These are phyloP conservation scores for Botrytis pseudocinerea DNA, from an alignment of 2,329 filamentous ascomycete genomes.

Conservation along the genomic window DNA sequence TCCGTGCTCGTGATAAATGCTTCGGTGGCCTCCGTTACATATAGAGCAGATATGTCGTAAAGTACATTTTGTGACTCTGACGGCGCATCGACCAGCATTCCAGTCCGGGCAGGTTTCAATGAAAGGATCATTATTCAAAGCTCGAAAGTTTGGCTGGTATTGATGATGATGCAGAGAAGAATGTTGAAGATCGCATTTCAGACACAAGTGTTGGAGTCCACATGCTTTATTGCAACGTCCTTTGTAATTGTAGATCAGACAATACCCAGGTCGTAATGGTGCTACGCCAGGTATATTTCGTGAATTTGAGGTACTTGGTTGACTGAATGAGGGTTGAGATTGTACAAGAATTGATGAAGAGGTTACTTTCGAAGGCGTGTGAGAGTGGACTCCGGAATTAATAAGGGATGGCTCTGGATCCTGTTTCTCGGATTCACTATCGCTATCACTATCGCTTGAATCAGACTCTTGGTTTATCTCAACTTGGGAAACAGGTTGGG, in stretches of 20 bases:
- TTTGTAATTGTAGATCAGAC: slow-evolving; percentile 10
- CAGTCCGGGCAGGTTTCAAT: slow-evolving; percentile 5
- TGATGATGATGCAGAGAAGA: slow-evolving; percentile 5
- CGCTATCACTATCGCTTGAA: neutral
- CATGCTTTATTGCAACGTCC: slow-evolving; percentile 12
- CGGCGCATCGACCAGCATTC: neutral
- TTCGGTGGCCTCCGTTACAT: slow-evolving; percentile 1
- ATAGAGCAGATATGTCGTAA: slow-evolving; percentile 5
- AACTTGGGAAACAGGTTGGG: neutral
- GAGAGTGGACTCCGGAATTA: neutral
- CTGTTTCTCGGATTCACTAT: neutral
- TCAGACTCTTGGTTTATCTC: neutral
- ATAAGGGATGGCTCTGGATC: neutral
- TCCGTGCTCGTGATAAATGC: slow-evolving; percentile 4
- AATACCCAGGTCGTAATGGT: slow-evolving; percentile 10
- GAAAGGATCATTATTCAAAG: neutral
- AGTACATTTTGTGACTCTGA: slow-evolving; percentile 8
- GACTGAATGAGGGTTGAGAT: neutral
- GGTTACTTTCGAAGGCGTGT: neutral
- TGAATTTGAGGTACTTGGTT: neutral
- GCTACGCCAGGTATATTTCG: neutral
- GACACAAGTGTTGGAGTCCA: slow-evolving; percentile 8
- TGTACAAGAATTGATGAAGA: neutral
- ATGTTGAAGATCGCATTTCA: slow-evolving; percentile 14
- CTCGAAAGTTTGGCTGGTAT: slow-evolving; percentile 14